Evolutionary conservation across 257 asterid genomes (phyloP).

Genomic region (Fraxinus pennsylvanica): DNA sequence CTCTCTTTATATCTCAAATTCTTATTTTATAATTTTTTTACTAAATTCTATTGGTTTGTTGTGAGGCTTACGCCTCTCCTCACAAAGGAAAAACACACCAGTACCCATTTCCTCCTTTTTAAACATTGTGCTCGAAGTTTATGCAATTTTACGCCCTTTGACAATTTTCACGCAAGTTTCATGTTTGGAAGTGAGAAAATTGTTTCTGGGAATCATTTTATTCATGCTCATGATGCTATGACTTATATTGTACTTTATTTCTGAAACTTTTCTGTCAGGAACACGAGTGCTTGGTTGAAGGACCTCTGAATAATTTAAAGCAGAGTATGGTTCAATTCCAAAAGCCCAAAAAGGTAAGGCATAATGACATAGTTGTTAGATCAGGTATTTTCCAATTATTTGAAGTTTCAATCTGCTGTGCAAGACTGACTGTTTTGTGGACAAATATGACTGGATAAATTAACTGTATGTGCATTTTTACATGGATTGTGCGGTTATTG

Average conservation of each 20-base stretch:
- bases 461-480: constrained; percentile 11
- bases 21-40: too few relatives aligned
- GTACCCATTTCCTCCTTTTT: too few relatives aligned
- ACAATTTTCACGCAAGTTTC: neutral
- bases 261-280: constrained; percentile 49
- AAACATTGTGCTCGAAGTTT: constrained; percentile 7
- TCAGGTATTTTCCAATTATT: neutral
- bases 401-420: neutral
- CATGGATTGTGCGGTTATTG: constrained; percentile 32
- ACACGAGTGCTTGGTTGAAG: constrained; percentile 99
- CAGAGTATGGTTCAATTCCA: constrained; percentile 99
- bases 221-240: constrained; percentile 1
- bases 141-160: neutral
- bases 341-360: constrained; percentile 85
- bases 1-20: too few relatives aligned
- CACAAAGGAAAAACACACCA: too few relatives aligned
- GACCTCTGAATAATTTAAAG: constrained; percentile 91
- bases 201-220: neutral
- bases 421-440: neutral
- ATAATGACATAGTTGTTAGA: neutral
- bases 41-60: too few relatives aligned
- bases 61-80: too few relatives aligned
- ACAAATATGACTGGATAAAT: neutral
- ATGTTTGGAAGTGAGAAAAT: constrained; percentile 1
- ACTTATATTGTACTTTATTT: constrained; percentile 5